Conservation (phyloP, 768 basidiomycete genomes). For the Mycena floridula region DNA sequence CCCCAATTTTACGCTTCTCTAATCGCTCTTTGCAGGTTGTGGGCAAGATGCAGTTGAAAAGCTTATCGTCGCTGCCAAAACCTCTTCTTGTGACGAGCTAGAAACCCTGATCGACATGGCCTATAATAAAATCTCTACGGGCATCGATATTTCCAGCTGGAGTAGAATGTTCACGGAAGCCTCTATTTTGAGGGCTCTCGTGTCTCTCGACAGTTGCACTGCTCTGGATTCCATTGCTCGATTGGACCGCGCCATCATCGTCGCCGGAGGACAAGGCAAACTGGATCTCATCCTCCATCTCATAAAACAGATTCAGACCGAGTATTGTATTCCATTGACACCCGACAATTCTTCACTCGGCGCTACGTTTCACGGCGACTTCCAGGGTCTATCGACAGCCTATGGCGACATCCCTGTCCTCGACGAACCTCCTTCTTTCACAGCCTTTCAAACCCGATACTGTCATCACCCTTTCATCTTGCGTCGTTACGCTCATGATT, state of each 20-base stretch:
- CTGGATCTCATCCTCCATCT: conserved; percentile 57
- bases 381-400: background rate
- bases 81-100: conserved; percentile 15
- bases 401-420: conserved; percentile 31
- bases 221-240: conserved; percentile 43
- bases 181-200: conserved; percentile 50
- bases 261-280: conserved; percentile 67
- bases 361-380: conserved; percentile 1
- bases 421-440: conserved; percentile 47
- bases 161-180: conserved; percentile 74
- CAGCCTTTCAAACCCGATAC: conserved; percentile 40
- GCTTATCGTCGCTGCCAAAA: too few species aligned
- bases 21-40: background rate
- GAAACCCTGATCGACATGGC: conserved; percentile 41
- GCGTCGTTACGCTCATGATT: conserved; percentile 51
- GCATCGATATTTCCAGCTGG: conserved; percentile 39
- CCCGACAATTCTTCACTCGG: too few species aligned
- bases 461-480: conserved; percentile 67
- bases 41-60: background rate
- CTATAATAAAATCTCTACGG: conserved; percentile 42
- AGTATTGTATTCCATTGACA: too few species aligned
- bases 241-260: conserved; percentile 77
- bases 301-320: conserved; percentile 54
- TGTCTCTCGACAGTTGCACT: conserved; percentile 21
- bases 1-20: too few species aligned